phyloP scores from a whole-genome alignment of 2,329 filamentous ascomycete species.

The Beauveria rudraprayagi region DNA sequence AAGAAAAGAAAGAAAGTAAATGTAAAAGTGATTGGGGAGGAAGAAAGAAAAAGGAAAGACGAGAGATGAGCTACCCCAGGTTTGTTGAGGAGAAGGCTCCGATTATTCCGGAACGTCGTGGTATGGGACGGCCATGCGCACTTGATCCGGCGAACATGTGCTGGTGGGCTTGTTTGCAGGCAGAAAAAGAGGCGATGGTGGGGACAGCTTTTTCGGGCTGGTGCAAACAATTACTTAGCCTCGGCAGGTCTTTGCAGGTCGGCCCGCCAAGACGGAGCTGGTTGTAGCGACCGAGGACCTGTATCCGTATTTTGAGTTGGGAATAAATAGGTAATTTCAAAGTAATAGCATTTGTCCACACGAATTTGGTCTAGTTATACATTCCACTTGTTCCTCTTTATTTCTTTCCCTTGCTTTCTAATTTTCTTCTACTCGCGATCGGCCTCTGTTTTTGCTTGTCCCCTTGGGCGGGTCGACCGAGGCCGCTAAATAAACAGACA shows the following conservation, averaged over 20 bases:
- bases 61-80: background rate
- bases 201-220: conserved; percentile 12
- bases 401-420: too few species aligned
- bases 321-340: too few species aligned
- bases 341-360: too few species aligned
- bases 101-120: conserved; percentile 2
- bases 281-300: too few species aligned
- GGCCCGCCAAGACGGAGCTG: background rate
- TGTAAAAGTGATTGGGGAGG: background rate
- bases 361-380: too few species aligned
- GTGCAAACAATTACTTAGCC: conserved; percentile 14
- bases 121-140: background rate
- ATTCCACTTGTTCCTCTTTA: too few species aligned
- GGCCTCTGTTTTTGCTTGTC: too few species aligned
- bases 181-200: conserved; percentile 2
- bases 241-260: conserved; percentile 13
- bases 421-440: too few species aligned
- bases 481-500: conserved; percentile 11
- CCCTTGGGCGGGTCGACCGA: conserved; percentile 12
- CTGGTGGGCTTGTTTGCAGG: background rate
- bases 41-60: background rate
- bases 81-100: conserved; percentile 9
- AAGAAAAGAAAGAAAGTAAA: background rate
- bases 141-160: conserved; percentile 12
- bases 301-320: too few species aligned